Evolutionary conservation across 177 flowering plant genomes (phyloP), one percentile per base, ranked within the genome.

Genomic region (Vitis hybrid): DNA sequence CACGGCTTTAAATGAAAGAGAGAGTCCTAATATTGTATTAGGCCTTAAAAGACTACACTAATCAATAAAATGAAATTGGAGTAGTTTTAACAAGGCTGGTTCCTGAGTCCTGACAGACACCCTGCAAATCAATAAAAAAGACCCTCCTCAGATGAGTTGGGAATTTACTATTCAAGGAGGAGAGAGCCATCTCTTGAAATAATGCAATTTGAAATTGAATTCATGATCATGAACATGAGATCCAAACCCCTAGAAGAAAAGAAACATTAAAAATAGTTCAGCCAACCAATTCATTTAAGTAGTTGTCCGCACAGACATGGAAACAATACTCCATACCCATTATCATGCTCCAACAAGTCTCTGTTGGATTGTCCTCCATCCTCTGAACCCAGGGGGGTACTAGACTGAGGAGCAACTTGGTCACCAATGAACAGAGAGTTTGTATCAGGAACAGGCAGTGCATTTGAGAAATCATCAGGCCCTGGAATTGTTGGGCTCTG

Each of bases 271-370:
- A 26, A 52, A 17, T 59, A 51, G 15, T 49, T n/a, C 51, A 34
- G 21, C 6, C 12, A 48, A 49, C 19, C 6, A 13, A 11, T 50
- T 73, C 64, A 73, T 49, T 69, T 59, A 62, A 52, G 59, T 66
- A 72, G 64, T 32, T 74, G 73, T 30, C 79, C 79, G 57, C 82
- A 71, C 67, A 82, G 62, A 66, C 85, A 80, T 17, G 82, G 74
- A 18, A 76, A 19, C 8, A 78, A 39, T 39, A 39, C 7, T 39
- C 45, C 80, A 70, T 73, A 59, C 30, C 60, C 81, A 73, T 69
- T 69, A 18, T 55, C 65, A 51, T 54, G 30, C 13, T 70, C 65
- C 12, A 66, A 5, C 30, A 67, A 49, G 26, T 21, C 78, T 32
- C 67, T 51, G n/a, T 30, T 65, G 13, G 65, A 54, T 39, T 32